Conservation (phyloP, 2,329 filamentous ascomycete species). For the Penicillium janthinellum region DNA sequence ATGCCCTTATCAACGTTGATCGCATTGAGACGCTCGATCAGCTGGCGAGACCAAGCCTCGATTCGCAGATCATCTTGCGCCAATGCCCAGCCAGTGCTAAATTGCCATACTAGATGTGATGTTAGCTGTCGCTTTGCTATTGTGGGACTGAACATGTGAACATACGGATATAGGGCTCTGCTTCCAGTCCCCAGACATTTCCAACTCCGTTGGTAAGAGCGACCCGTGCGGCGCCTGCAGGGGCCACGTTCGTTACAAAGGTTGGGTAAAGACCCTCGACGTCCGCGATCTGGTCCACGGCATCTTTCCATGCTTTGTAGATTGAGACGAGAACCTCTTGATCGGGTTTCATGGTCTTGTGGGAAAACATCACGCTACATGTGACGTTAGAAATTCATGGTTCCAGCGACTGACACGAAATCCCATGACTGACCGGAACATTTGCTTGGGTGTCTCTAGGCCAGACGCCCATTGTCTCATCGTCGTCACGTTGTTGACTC, state of each 20-base stretch:
- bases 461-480: constrained; percentile 30
- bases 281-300: constrained; percentile 37
- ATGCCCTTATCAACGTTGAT: constrained; percentile 36
- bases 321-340: constrained; percentile 34
- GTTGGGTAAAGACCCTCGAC: constrained; percentile 43
- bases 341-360: constrained; percentile 43
- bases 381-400: background rate
- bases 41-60: constrained; percentile 34
- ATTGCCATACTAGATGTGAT: constrained; percentile 38
- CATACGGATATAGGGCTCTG: constrained; percentile 37
- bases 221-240: constrained; percentile 31
- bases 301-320: constrained; percentile 39
- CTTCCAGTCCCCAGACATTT: constrained; percentile 43
- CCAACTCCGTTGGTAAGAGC: constrained; percentile 42
- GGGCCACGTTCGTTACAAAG: constrained; percentile 38
- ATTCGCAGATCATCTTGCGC: constrained; percentile 42
- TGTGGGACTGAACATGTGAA: background rate
- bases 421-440: constrained; percentile 35
- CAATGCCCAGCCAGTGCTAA: constrained; percentile 42
- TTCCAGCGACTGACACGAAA: background rate
- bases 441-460: constrained; percentile 37
- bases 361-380: constrained; percentile 39
- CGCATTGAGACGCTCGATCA: constrained; percentile 34
- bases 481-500: constrained; percentile 33
- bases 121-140: background rate